Conservation (phyloP, 2,329 filamentous ascomycete species). For the Daldinia sp. region DNA sequence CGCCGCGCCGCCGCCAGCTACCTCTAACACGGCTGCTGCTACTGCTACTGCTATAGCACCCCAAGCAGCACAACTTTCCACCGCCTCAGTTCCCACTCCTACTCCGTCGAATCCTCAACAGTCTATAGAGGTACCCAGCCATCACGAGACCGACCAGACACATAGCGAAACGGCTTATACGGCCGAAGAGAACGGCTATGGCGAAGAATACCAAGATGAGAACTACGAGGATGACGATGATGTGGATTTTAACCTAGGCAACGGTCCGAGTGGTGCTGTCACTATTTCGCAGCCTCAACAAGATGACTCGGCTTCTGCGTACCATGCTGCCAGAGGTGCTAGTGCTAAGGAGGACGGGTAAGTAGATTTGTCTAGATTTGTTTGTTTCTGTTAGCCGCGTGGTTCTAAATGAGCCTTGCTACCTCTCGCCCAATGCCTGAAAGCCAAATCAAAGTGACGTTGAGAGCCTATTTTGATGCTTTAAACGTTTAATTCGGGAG, state of each 20-base stretch:
- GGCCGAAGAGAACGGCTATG: conserved; percentile 52
- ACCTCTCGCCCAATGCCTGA: conserved; percentile 20
- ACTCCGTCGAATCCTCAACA: conserved; percentile 41
- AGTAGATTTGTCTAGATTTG: conserved; percentile 60
- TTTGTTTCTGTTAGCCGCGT: conserved; percentile 30
- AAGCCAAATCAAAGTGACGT: conserved; percentile 26
- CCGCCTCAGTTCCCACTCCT: conserved; percentile 44
- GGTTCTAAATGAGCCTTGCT: conserved; percentile 36
- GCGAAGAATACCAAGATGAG: conserved; percentile 59
- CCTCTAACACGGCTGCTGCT: conserved; percentile 44
- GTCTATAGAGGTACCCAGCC: conserved; percentile 52
- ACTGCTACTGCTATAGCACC: conserved; percentile 47
- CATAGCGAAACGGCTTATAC: conserved; percentile 48
- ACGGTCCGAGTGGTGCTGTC: conserved; percentile 52
- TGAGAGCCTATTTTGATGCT: conserved; percentile 18
- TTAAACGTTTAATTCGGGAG: conserved; percentile 21
- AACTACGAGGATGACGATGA: conserved; percentile 67
- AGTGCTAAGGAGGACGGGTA: conserved; percentile 94
- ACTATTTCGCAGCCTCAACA: conserved; percentile 50
- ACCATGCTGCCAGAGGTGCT: conserved; percentile 62
- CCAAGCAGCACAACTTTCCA: conserved; percentile 40
- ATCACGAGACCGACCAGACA: conserved; percentile 51
- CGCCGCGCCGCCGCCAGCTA: conserved; percentile 50
- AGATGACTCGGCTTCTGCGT: conserved; percentile 51
- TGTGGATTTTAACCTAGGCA: conserved; percentile 69